These are phyloP conservation scores for Fraxinus baroniana DNA, from an alignment of 305 asterid genomes.

Conservation along the genomic window DNA sequence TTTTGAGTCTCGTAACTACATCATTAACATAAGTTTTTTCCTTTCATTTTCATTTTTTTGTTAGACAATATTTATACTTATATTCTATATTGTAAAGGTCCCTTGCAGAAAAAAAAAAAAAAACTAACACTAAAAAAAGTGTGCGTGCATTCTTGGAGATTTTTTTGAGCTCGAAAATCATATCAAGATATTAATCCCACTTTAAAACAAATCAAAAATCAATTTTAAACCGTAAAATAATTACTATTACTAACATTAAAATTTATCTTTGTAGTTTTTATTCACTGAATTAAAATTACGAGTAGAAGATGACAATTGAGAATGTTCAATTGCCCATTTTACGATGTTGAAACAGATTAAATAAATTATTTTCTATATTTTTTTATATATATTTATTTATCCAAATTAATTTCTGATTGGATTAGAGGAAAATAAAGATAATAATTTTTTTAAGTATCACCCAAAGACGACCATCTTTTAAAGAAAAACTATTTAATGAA, in stretches of 20 bases:
- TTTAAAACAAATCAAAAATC: neutral
- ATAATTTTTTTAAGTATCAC: too few species aligned
- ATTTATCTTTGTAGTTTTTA: too few species aligned
- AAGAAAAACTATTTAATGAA: neutral
- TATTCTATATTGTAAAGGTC: neutral
- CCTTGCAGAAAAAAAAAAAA: too few species aligned
- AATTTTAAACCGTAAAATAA: too few species aligned
- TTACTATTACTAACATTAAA: neutral
- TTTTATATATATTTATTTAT: too few species aligned
- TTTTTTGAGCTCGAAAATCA: neutral
- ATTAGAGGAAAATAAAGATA: neutral
- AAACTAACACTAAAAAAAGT: too few species aligned
- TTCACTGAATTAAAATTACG: too few species aligned
- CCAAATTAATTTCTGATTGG: neutral
- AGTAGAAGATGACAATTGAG: too few species aligned
- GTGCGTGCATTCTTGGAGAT: neutral
- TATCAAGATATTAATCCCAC: neutral
- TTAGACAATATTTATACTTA: too few species aligned
- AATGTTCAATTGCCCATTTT: too few species aligned
- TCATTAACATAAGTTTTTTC: neutral
- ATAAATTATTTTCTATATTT: neutral
- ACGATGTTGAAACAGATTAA: too few species aligned
- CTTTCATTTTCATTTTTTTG: neutral
- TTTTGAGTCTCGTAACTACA: neutral
- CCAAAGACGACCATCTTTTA: neutral